Conservation (phyloP, 306 rosid species). For the Hylodesmum podocarpum region DNA sequence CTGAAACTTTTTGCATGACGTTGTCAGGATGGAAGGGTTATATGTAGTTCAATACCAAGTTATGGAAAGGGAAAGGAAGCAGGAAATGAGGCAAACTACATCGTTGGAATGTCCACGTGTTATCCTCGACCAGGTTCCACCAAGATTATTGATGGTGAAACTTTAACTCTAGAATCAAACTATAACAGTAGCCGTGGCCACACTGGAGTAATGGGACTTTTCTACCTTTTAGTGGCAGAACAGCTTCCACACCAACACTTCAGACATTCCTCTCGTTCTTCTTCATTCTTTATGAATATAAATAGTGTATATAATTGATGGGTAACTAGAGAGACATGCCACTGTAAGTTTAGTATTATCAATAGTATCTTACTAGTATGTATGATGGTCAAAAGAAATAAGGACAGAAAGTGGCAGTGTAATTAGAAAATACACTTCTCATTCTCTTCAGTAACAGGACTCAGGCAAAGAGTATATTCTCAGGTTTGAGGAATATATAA, state of each 20-base stretch:
- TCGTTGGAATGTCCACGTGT: constrained; percentile 84
- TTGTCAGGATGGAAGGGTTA: constrained; percentile 63
- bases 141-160: constrained; percentile 59
- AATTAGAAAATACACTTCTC: neutral
- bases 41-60: constrained; percentile 65
- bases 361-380: neutral
- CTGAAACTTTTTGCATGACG: neutral
- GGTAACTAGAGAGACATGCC: neutral
- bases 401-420: neutral
- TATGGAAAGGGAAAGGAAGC: constrained; percentile 68
- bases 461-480: neutral
- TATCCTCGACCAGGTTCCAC: constrained; percentile 68
- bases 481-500: neutral
- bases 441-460: neutral
- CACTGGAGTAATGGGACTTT: constrained; percentile 80
- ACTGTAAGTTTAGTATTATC: neutral
- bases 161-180: constrained; percentile 45
- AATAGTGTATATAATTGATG: neutral
- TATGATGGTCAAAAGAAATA: neutral
- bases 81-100: constrained; percentile 64
- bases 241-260: constrained; percentile 43
- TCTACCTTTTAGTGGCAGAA: constrained; percentile 67
- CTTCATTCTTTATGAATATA: constrained; percentile 19
- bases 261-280: constrained; percentile 20
- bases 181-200: constrained; percentile 44